A percentile compares a stretch with the other conserved stretches of the same genome.
Conservation (phyloP, 176 grass and related monocot species). For the Chloris gayana region DNA sequence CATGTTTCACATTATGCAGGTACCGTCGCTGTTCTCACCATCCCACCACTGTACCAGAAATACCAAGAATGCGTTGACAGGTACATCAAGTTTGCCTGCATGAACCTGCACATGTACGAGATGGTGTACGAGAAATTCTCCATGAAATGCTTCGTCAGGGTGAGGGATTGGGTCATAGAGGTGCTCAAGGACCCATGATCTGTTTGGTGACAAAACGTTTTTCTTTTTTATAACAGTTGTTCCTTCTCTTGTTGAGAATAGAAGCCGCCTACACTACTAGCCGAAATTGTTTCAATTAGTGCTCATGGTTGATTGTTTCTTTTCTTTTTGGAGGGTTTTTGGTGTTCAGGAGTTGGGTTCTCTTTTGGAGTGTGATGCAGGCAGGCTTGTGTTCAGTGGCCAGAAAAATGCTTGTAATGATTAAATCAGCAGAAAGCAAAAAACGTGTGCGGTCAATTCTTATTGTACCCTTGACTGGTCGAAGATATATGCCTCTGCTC, state of each 20-base stretch:
- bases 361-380: conserved; percentile 1
- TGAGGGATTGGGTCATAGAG: conserved; percentile 51
- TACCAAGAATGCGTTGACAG: conserved; percentile 55
- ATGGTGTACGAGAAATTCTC: conserved; percentile 58
- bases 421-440: neutral
- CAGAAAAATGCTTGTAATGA: neutral
- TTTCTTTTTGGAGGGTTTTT: neutral
- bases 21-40: conserved; percentile 49
- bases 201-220: neutral
- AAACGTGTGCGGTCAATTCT: no score
- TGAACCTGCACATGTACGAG: conserved; percentile 76
- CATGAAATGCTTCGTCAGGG: conserved; percentile 48
- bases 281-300: neutral
- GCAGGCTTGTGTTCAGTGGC: neutral
- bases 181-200: conserved; percentile 52
- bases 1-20: conserved; percentile 13
- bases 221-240: neutral
- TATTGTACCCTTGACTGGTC: no score
- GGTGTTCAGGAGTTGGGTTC: neutral
- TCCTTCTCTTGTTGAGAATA: neutral
- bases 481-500: no score
- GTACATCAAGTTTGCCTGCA: conserved; percentile 42
- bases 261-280: no score
- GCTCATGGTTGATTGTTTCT: neutral
- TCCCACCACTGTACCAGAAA: conserved; percentile 73